Conservation (phyloP, 108 stramenopile species). For the Nitzschia sp. region DNA sequence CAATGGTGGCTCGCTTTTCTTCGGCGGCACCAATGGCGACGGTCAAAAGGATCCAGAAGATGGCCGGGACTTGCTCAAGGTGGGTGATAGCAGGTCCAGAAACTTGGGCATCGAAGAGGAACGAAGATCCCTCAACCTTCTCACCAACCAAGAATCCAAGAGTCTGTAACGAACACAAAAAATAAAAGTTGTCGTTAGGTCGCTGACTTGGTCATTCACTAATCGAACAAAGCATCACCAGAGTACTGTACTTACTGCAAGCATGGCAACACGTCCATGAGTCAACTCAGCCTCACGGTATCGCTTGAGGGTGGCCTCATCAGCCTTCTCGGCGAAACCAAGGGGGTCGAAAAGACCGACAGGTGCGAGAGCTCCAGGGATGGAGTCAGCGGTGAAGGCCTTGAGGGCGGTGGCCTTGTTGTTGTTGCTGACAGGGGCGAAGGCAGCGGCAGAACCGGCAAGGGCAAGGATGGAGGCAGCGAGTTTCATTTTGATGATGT, state of each 20-base stretch:
- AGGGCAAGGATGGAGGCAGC: constrained; percentile 26
- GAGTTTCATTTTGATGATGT: constrained; percentile 16
- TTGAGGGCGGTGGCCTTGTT: constrained; percentile 12
- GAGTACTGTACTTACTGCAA: constrained; percentile 26
- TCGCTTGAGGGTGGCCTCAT: constrained; percentile 69
- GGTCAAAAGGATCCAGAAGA: constrained; percentile 50
- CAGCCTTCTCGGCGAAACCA: constrained; percentile 72
- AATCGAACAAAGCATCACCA: no score
- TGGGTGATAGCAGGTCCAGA: constrained; percentile 91
- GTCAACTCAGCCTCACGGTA: constrained; percentile 90
- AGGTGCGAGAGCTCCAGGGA: constrained; percentile 62
- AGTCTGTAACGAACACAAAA: constrained; percentile 51
- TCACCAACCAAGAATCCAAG: constrained; percentile 80
- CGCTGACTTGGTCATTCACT: no score
- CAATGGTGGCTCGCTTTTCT: constrained; percentile 51
- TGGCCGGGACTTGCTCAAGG: constrained; percentile 71
- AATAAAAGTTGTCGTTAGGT: constrained; percentile 21
- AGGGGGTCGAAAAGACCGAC: constrained; percentile 71
- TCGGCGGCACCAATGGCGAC: constrained; percentile 63
- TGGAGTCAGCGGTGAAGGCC: constrained; percentile 9
- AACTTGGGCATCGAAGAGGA: constrained; percentile 78
- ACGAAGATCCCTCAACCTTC: constrained; percentile 70
- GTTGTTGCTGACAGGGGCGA: constrained; percentile 30
- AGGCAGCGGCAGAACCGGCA: constrained; percentile 43
- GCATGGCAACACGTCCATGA: constrained; percentile 80